A percentile compares a stretch with the other conserved stretches of the same genome.
Conservation (phyloP, 805 yeast species). For the Nakazawaea peltata region DNA sequence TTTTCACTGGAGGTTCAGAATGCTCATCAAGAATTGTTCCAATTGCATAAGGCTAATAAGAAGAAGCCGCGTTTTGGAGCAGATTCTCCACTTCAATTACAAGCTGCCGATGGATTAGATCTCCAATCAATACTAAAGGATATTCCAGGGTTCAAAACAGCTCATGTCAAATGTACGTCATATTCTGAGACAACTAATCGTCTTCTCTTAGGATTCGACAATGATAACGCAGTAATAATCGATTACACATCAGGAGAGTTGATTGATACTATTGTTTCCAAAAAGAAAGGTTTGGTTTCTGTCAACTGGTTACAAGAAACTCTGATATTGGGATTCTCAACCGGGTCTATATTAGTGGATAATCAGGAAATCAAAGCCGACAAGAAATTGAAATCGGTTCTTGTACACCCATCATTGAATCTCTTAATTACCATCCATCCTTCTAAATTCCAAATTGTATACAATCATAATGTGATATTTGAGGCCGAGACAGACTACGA, state of each 20-base stretch:
- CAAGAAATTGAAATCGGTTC: not conserved
- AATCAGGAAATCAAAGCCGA: not conserved
- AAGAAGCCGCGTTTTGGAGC: constrained; percentile 11
- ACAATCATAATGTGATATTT: not conserved
- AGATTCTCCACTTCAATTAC: constrained; percentile 2
- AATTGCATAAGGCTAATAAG: constrained; percentile 15
- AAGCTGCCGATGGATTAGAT: not conserved
- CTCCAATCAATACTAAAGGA: constrained; percentile 1
- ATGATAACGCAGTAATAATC: constrained; percentile 4
- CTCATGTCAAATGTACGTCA: not conserved
- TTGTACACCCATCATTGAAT: constrained; percentile 5
- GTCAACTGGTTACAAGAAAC: not conserved
- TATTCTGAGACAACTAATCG: not conserved
- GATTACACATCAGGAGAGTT: constrained; percentile 1
- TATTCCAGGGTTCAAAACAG: constrained; percentile 7
- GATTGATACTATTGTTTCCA: constrained; percentile 1
- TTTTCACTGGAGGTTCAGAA: constrained; percentile 7
- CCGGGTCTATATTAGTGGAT: constrained; percentile 6
- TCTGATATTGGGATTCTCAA: constrained; percentile 5
- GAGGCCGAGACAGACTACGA: not conserved
- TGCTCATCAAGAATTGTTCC: constrained; percentile 14
- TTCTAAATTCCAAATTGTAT: constrained; percentile 1
- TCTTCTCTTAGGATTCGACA: constrained; percentile 4
- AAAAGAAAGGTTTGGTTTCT: constrained; percentile 5
- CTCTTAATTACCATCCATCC: constrained; percentile 1